Evolutionary conservation across 768 basidiomycete genomes (phyloP), one percentile per base, ranked within the genome.

Genomic region (Phylloporus rhodoxanthus): DNA sequence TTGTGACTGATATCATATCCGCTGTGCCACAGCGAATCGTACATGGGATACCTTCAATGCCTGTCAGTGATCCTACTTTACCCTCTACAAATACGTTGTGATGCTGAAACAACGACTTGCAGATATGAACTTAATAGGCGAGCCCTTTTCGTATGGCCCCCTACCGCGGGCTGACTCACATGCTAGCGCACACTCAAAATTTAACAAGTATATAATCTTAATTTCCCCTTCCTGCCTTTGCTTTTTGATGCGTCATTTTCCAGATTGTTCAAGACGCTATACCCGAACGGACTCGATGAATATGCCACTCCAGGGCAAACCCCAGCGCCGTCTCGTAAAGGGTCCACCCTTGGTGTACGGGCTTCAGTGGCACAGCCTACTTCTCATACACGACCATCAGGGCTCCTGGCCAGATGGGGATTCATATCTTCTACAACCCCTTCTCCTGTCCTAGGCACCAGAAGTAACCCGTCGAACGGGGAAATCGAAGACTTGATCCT

Each of bases 11-110:
- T 21, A n/a, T 48, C 33, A 21, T 17, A 1, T 28, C 26, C 34
- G 10, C 8, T 8, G 11, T 41, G 17, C 30, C 41, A 21, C 45
- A 87, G 84, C 48, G 87, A 89, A 67, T 81, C 81, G 2, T 87
- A 87, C 63, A 81, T 78, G 72, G 87, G 87, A 29, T 89, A 89
- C 61, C 57, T 88, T 8, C 85, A 87, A 56, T 88, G 85, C 70
- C 72, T 88, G 80, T 87, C 65, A 65, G 75, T 74, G 0, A 8
- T 54, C 11, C 21, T 15, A 15, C 37, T 13, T 13, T 30, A 8
- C 34, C 26, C 34, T 37, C 28, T 41, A 4, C 15, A 8, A 17
- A 25, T 23, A 23, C 20, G 36, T 17, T 28, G 3, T 33, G 17
- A 47, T 48, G 13, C 56, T 59, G 15, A 62, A 57, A 61, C 8